Evolutionary conservation across 139 green algal genomes (phyloP), one percentile per base, ranked within the genome.

Genomic region (Chlorella sorokiniana): DNA sequence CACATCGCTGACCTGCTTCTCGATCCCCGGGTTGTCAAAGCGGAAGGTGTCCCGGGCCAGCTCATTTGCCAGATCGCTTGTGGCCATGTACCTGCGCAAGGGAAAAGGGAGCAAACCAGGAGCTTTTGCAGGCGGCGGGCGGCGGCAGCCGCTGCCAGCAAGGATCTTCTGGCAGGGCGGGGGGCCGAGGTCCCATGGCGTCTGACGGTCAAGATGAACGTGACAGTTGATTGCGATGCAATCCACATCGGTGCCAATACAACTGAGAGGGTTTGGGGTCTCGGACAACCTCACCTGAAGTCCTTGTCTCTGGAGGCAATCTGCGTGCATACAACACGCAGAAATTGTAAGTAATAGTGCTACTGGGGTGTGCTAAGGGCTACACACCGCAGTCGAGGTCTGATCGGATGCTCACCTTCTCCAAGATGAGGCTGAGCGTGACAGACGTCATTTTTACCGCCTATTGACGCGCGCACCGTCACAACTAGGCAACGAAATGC

Each of bases 41-140:
- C 85, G 90, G 78, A 98, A 97, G 1, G 65, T 84, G 29, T 94
- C 90, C 64, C 93, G 94, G 27, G 90, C 72, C 4, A 99, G 92
- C 84, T 98, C 96, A 48, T 87, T 90, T 22, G 95, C 87, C 56
- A 99, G 85, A 85, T 99, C 96, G 11, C 88, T 95, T 1, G 94
- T 97, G 45, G 94, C 96, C 96, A 99, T 99, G 83, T 98, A 99
- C 27, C 96, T 86, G 70, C 61, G n/a, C 1, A 3, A 75, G 9
- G 61, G 10, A 44, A 33, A 29, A 0, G 9, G 42, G 14, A 6
- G 6, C 29, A n/a, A n/a, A 16, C 18, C 23, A 22, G 56, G 6
- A 65, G 16, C 16, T 33, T 10, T 31, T 33, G n/a, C 18, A 16
- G 56, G 56, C 48, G 14, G 56, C 29, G 56, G 18, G n/a, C 6